Evolutionary conservation across 371 early-diverging fungal species (phyloP).

Genomic region (Rhizopus delemar): DNA sequence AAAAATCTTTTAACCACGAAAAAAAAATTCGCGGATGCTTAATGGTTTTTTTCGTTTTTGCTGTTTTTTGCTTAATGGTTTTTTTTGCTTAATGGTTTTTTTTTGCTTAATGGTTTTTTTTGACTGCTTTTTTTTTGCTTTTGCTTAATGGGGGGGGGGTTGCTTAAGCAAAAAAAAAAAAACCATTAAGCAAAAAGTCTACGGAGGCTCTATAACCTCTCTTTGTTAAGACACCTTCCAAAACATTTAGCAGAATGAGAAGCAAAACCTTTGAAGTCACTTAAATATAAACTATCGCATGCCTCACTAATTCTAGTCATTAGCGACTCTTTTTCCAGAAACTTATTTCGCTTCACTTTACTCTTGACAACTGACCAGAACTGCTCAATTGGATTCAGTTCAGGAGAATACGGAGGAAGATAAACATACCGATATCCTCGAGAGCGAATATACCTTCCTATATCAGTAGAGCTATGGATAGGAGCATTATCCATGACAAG

Average conservation of each 20-base stretch:
- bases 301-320: constrained; percentile 8
- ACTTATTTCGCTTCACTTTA: constrained; percentile 15
- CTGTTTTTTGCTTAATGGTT: constrained; percentile 1
- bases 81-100: too few relatives aligned
- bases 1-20: background rate
- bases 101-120: too few relatives aligned
- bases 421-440: constrained; percentile 15
- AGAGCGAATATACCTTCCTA: constrained; percentile 4
- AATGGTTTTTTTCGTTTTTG: constrained; percentile 6
- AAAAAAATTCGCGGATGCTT: constrained; percentile 10
- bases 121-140: constrained; percentile 4
- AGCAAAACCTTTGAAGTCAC: too few relatives aligned
- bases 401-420: constrained; percentile 22
- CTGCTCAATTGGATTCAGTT: constrained; percentile 26
- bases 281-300: constrained; percentile 1
- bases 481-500: too few relatives aligned
- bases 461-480: constrained; percentile 18
- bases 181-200: constrained; percentile 1
- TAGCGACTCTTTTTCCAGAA: constrained; percentile 9
- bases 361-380: constrained; percentile 20
- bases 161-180: background rate
- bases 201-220: constrained; percentile 6
- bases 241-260: constrained; percentile 4
- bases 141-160: too few relatives aligned
- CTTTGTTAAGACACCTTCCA: background rate